Evolutionary conservation across 1,284 basidiomycete species (phyloP).

Genomic region (Leccinum pseudoinsigne): DNA sequence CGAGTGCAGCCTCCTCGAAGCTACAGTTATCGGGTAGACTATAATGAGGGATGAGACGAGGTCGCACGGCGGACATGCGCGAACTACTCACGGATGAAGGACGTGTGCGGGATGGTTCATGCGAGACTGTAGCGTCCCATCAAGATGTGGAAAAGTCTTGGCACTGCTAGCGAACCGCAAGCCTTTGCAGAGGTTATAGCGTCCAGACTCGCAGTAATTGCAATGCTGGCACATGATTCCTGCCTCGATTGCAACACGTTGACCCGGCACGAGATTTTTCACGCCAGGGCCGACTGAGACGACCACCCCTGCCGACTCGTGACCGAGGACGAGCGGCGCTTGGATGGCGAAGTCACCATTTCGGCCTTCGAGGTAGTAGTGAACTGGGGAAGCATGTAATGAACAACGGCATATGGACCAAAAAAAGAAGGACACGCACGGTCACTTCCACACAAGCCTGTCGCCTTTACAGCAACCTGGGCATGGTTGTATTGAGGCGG

Average conservation of each 20-base stretch:
- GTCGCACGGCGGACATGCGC: conserved; percentile 2
- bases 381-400: conserved; percentile 50
- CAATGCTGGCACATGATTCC: conserved; percentile 86
- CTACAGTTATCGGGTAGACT: conserved; percentile 79
- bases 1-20: conserved; percentile 81
- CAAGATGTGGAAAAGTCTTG: conserved; percentile 90
- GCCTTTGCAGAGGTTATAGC: conserved; percentile 91
- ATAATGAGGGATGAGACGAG: conserved; percentile 14
- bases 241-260: conserved; percentile 93
- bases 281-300: conserved; percentile 72
- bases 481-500: conserved; percentile 67
- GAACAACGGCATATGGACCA: conserved; percentile 8
- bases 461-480: conserved; percentile 76
- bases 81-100: conserved; percentile 75
- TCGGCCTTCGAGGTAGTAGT: conserved; percentile 86
- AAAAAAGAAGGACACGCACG: conserved; percentile 47
- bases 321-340: conserved; percentile 85
- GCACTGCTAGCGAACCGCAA: conserved; percentile 91
- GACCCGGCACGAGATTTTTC: conserved; percentile 70
- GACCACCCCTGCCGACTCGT: conserved; percentile 87
- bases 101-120: conserved; percentile 89
- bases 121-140: conserved; percentile 85
- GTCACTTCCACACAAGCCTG: conserved; percentile 92
- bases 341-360: conserved; percentile 92
- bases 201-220: conserved; percentile 65